Evolutionary conservation across 2,329 filamentous ascomycete genomes (phyloP).

Genomic region (Monilinia fructicola): DNA sequence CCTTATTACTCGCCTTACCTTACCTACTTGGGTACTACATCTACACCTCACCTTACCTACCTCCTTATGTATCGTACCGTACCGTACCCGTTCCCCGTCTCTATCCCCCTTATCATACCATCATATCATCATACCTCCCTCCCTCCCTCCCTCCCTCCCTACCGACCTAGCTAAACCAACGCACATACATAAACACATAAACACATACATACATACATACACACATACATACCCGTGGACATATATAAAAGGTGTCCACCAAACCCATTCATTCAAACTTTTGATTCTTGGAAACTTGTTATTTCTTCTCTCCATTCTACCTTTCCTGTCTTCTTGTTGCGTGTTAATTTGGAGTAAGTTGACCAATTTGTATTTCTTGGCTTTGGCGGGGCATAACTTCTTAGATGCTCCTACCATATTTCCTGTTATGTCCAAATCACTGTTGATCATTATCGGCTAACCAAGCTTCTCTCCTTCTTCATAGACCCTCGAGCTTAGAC

Average conservation of each 20-base stretch:
- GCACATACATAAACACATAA: background rate
- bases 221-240: background rate
- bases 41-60: too few species aligned
- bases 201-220: too few species aligned
- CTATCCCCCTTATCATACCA: too few species aligned
- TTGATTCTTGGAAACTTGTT: background rate
- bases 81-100: too few species aligned
- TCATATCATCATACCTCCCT: too few species aligned
- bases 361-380: background rate
- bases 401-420: background rate
- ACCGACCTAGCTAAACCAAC: too few species aligned
- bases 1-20: too few species aligned
- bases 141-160: background rate
- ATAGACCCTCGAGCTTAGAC: constrained; percentile 10
- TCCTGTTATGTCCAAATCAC: constrained; percentile 10
- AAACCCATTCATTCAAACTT: background rate
- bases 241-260: constrained; percentile 13
- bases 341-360: constrained; percentile 13
- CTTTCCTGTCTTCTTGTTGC: background rate
- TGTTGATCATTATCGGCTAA: constrained; percentile 20
- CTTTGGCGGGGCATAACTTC: constrained; percentile 14
- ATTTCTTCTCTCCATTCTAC: background rate
- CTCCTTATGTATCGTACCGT: too few species aligned
- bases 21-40: too few species aligned
- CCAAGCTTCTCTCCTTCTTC: constrained; percentile 9